Base-by-base conservation (phyloP, 2,329 filamentous ascomycete genomes). In the Cordyceps cateniannulata region DNA sequence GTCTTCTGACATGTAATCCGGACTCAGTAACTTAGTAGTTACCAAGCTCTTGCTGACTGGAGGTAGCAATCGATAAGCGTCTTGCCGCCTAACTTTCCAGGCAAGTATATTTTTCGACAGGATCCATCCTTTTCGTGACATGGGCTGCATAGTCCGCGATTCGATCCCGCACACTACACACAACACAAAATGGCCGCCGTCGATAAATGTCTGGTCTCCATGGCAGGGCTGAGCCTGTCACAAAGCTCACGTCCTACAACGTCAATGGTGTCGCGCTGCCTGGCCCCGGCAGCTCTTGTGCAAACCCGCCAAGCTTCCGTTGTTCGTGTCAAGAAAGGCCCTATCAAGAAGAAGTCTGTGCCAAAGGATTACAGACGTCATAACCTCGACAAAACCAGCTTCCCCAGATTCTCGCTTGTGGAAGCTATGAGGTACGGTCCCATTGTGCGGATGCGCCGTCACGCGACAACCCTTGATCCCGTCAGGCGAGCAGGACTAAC, bases 391-490 rank as follows among this genome's bases (percentile, higher is more conserved):
- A 78, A 85, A 65, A 83, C 85, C 48, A 81, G 91, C 40, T 77
- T 76, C 44, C 75, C 75, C 0, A 87, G 90, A 69, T 96, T 89
- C 70, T 85, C 91, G 1, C 81, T 99, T 35, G 89, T 91, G 66
- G 95, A 99, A 78, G 96, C 95, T 18, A 95, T 99, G 85, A 85
- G 93, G 91, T 91, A 76, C 62, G 81, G 62, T 51, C 54, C n/a
- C 24, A 25, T 16, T 24, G 4, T 40, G 18, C 5, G 6, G 12
- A 18, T 20, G 22, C 25, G 25, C n/a, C 20, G 9, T 27, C 57
- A 53, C 49, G 49, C 47, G 56, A 59, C 56, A 32, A 32, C 22
- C 7, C 2, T 25, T n/a, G 56, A 14, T 14, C 16, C 25, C 18
- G 32, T 9, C 10, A 16, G 9, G 32, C 29, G 45, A 58, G 50